These are phyloP conservation scores for Pichia sp. DNA, from an alignment of 1,139 yeast species.

Conservation along the genomic window DNA sequence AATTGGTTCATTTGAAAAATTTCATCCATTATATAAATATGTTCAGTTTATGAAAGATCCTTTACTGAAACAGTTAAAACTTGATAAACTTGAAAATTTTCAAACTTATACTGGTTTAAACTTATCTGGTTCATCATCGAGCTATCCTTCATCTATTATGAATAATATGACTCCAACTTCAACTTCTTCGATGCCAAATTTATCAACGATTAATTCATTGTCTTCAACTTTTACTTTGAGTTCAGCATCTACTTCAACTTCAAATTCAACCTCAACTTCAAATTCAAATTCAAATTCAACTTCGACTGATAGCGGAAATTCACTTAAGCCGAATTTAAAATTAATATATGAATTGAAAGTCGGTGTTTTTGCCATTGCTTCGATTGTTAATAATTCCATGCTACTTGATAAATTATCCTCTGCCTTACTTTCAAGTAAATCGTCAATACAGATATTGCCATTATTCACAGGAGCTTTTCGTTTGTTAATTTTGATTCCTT, in stretches of 20 bases:
- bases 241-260: neutral
- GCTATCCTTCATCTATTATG: no score
- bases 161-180: no score
- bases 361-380: slow-evolving; percentile 39
- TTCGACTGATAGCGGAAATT: neutral
- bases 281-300: neutral
- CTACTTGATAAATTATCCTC: slow-evolving; percentile 29
- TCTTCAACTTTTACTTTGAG: neutral
- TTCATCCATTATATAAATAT: slow-evolving; percentile 42
- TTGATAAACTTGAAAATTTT: slow-evolving; percentile 21
- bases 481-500: slow-evolving; percentile 23
- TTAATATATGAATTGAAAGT: slow-evolving; percentile 27
- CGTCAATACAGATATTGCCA: slow-evolving; percentile 16
- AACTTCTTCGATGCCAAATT: neutral
- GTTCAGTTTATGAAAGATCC: slow-evolving; percentile 26
- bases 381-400: slow-evolving; percentile 36
- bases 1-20: slow-evolving; percentile 25
- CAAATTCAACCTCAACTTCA: neutral
- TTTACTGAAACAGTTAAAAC: slow-evolving; percentile 23
- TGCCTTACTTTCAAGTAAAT: slow-evolving; percentile 30
- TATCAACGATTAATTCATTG: no score
- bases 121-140: no score
- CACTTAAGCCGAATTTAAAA: slow-evolving; percentile 1
- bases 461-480: slow-evolving; percentile 37
- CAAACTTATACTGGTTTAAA: neutral